These are phyloP conservation scores for Wickerhamomyces kurtzmanii DNA, from an alignment of 805 yeast species.

Conservation along the genomic window DNA sequence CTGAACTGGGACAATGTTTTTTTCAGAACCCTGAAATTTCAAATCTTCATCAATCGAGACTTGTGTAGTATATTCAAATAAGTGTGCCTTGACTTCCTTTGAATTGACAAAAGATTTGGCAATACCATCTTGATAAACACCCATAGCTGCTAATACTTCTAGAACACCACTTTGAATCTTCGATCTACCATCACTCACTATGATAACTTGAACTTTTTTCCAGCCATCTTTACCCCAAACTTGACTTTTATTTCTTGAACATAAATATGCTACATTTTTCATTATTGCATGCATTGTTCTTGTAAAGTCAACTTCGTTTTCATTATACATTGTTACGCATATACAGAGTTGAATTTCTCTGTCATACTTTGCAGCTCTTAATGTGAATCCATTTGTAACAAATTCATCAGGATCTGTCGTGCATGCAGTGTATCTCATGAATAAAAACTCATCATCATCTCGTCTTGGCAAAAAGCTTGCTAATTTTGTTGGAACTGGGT, in stretches of 20 bases:
- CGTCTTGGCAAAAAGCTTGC: constrained; percentile 77
- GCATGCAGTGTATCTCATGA: constrained; percentile 96
- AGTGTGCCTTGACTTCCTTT: constrained; percentile 84
- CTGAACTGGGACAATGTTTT: constrained; percentile 91
- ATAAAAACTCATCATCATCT: constrained; percentile 86
- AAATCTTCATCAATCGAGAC: constrained; percentile 83
- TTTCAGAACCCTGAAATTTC: constrained; percentile 84
- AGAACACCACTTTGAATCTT: constrained; percentile 79
- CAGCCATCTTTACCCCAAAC: constrained; percentile 97
- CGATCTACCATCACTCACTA: constrained; percentile 91
- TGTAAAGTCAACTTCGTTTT: constrained; percentile 81
- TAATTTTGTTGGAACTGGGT: constrained; percentile 88
- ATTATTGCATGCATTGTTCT: constrained; percentile 93
- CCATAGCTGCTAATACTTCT: constrained; percentile 87
- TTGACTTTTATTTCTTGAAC: constrained; percentile 70
- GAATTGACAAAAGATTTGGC: constrained; percentile 92
- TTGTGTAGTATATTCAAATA: constrained; percentile 94
- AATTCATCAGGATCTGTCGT: constrained; percentile 90
- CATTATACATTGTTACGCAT: constrained; percentile 96
- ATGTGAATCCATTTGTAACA: constrained; percentile 67
- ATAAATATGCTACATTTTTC: constrained; percentile 82
- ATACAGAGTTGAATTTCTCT: constrained; percentile 89
- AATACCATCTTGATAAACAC: constrained; percentile 95
- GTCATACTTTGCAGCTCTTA: constrained; percentile 77
- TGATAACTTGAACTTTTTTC: constrained; percentile 90